Percentiles rank a stretch among this genome's conserved stretches.
phyloP scores from a whole-genome alignment of 768 basidiomycete genomes.

The Tricholoma hemisulphureum region DNA sequence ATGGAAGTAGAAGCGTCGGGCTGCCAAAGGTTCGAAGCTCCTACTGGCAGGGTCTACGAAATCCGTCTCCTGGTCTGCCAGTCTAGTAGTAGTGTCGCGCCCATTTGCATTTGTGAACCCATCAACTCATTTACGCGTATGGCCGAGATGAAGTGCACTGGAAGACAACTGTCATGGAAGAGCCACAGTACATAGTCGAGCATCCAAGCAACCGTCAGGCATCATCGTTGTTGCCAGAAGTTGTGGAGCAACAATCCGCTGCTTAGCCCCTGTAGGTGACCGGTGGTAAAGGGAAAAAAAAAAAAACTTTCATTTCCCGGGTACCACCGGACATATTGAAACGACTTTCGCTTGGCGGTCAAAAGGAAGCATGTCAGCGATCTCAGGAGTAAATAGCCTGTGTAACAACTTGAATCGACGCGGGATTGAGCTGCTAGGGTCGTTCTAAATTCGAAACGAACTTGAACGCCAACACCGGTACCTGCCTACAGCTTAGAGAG shows the following conservation, averaged over 20 bases:
- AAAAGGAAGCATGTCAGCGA: neutral
- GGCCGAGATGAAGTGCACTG: neutral
- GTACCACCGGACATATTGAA: neutral
- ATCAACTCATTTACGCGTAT: neutral
- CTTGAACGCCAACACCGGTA: neutral
- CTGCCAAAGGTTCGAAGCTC: neutral
- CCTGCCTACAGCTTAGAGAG: neutral
- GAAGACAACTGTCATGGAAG: constrained; percentile 8
- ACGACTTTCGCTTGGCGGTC: neutral
- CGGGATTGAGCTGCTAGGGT: neutral
- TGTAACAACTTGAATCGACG: neutral
- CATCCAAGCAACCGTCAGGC: constrained; percentile 7
- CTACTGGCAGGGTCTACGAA: neutral
- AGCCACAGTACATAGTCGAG: too few relatives aligned
- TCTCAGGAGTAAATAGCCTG: neutral
- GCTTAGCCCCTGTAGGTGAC: neutral
- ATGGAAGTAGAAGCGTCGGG: neutral
- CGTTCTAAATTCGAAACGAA: neutral
- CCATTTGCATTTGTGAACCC: neutral
- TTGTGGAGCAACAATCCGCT: neutral
- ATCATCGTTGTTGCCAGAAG: constrained; percentile 1
- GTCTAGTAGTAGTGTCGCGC: neutral
- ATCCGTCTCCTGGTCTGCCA: neutral
- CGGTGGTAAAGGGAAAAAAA: neutral
- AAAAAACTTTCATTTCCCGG: neutral